phyloP scores from a whole-genome alignment of 371 early-diverging fungal genomes.

The Mortierella polycephala region DNA sequence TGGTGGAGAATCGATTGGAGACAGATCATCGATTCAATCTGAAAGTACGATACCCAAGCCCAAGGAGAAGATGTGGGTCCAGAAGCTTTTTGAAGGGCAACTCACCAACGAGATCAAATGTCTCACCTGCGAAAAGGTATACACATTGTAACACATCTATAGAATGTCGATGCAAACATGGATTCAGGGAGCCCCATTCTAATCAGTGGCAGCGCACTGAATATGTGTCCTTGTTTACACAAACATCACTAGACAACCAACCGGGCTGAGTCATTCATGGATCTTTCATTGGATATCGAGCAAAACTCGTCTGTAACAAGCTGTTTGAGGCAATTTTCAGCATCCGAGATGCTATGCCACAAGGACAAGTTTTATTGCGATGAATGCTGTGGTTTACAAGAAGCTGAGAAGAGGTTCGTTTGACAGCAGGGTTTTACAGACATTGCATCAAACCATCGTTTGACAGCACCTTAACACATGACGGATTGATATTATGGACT shows the following conservation, averaged over 20 bases:
- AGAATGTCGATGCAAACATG: too few species aligned
- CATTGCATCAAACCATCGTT: neutral
- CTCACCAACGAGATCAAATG: constrained; percentile 97
- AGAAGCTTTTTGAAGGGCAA: constrained; percentile 94
- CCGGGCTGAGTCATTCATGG: constrained; percentile 94
- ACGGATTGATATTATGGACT: neutral
- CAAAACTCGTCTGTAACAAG: constrained; percentile 93
- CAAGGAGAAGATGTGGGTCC: constrained; percentile 87
- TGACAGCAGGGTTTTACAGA: neutral
- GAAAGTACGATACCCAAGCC: constrained; percentile 37
- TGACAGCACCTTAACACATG: neutral
- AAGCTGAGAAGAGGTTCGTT: constrained; percentile 88
- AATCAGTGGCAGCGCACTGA: neutral
- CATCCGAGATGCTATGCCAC: constrained; percentile 91
- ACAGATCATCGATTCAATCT: constrained; percentile 41
- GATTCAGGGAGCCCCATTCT: too few species aligned
- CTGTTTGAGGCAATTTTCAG: constrained; percentile 94
- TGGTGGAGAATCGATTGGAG: constrained; percentile 34
- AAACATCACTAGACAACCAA: constrained; percentile 77
- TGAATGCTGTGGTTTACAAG: constrained; percentile 92
- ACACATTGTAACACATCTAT: neutral
- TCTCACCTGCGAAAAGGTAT: constrained; percentile 92
- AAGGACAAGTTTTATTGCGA: constrained; percentile 98
- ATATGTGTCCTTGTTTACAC: neutral
- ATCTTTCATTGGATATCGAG: constrained; percentile 95